Base-by-base conservation (phyloP, 352 stramenopile genomes). In the Phytopythium oedochilum region DNA sequence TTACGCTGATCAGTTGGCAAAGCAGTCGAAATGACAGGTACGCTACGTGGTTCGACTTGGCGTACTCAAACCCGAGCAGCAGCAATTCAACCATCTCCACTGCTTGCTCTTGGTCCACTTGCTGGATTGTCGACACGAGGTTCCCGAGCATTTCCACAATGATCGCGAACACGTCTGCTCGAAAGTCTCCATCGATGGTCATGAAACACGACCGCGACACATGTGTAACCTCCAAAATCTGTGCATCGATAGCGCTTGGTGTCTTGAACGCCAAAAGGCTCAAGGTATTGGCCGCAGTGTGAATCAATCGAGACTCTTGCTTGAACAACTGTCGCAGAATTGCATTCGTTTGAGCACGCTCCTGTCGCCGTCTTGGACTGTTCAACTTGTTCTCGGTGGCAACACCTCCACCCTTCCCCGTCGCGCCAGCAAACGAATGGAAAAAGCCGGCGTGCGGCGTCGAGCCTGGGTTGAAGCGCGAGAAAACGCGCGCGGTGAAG, bases 401-500 rank as follows among this genome's bases (percentile, higher is more conserved):
- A 15, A 6, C 42, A 2, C 15, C 8, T 12, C n/a, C 29, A 5
- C n/a, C 25, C 22, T 43, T 55, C 5, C 22, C 32, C 5, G 65
- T 61, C 1, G 78, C 70, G 5, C 70, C 69, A 22, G 73, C 77
- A 12, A 90, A 45, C 17, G 68, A 73, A 31, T 85, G 66, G 39
- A 90, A 89, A 10, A 91, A 53, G 55, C 73, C 82, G 5, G 66
- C 71, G 15, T 85, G 70, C 0, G 80, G 83, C 10, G 59, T 34
- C 36, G 34, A 17, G 7, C 49, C 35, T 14, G 67, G 75, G 20
- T 89, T 76, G 17, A 93, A 78, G 20, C 76, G 75, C n/a, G 80
- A 93, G 18, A 91, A 53, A 23, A 93, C 71, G 18, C 83, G 74
- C n/a, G 80, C 88, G 2, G 80, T 89, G 54, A 93, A 91, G 7